Base-by-base conservation (phyloP, 805 yeast genomes). In the baker's yeast (Saccharomyces cerevisiae) region DNA sequence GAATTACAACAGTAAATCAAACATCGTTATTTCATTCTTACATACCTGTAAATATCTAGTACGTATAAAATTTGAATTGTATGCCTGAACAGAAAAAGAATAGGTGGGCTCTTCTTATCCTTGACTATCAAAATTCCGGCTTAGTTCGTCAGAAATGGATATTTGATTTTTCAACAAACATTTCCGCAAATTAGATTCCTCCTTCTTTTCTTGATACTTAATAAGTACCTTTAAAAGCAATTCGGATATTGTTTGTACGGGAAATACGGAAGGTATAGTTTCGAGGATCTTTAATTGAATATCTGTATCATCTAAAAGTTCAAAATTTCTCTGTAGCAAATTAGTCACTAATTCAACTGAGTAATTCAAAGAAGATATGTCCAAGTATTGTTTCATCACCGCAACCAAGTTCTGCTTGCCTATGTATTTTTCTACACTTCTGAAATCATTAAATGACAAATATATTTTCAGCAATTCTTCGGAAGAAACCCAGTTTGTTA, bases 391-490 rank as follows among this genome's bases (percentile, higher is more conserved):
- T 6, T 49, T 49, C 10, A 67, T 50, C 4, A 67, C 58, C 21
- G 51, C 50, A 14, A 58, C 24, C 31, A 66, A 53, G 26, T 60
- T 61, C 2, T 50, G 54, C 11, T 53, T 41, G 6, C 32, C 58
- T 1, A 61, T 36, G 1, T 26, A 53, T 22, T 36, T 46, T 41
- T 69, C 70, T 8, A 69, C 56, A 9, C 57, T 57, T 21, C 53
- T 47, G 50, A 65, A 69, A 54, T 67, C 71, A 56, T 64, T 64
- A 51, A 56, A 58, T 10, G 59, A 47, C 49, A 63, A 29, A 14
- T 53, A 58, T 14, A 59, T 52, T 1, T 61, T 56, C 11, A 66
- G 56, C 26, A 57, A 48, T 24, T 58, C 55, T 8, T 54, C 54
- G 17, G 43, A 11, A 17, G 57, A 27, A 14, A 49, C 1, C n/a